phyloP scores from a whole-genome alignment of 2,329 filamentous ascomycete species.

The Aureobasidium sp. region DNA sequence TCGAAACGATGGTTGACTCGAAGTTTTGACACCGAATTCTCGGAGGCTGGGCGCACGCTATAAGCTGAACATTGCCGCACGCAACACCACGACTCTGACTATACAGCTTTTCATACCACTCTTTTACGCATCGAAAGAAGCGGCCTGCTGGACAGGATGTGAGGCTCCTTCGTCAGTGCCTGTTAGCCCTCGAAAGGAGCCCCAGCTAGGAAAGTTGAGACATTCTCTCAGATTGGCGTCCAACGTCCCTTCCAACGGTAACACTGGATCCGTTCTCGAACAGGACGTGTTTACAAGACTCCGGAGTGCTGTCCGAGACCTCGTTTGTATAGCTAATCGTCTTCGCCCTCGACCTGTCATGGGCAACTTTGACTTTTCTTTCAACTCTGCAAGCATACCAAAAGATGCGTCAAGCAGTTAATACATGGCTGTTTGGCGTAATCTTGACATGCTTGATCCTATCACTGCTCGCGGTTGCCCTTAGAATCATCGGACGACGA shows the following conservation, averaged over 20 bases:
- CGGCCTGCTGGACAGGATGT: too few species aligned
- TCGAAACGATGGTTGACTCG: too few species aligned
- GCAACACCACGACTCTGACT: background rate
- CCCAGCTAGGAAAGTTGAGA: background rate
- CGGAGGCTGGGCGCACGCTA: background rate
- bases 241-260: background rate
- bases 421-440: background rate
- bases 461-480: background rate
- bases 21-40: background rate
- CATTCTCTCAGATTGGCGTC: background rate
- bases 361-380: background rate
- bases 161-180: background rate
- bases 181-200: background rate
- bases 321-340: background rate
- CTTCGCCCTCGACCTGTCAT: background rate
- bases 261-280: background rate
- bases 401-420: background rate
- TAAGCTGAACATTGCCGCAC: background rate
- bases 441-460: background rate
- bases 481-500: background rate
- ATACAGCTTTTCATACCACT: background rate
- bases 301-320: background rate
- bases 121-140: background rate
- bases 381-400: background rate
- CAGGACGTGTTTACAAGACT: background rate